Conservation (phyloP, 192 early-diverging fungal species). For the Coemansia sp. region DNA sequence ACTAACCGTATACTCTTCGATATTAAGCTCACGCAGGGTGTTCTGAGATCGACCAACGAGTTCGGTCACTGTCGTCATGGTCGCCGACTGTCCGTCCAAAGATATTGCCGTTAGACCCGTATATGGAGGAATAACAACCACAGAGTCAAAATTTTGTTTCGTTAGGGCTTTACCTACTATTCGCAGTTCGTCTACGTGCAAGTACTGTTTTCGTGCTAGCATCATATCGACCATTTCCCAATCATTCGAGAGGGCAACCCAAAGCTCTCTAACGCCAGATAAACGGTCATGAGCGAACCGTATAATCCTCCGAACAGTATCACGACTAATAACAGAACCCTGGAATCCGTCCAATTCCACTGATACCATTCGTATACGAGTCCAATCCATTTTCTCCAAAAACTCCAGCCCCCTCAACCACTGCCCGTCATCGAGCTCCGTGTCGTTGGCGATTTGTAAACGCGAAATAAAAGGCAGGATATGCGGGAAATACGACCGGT, state of each 20-base stretch:
- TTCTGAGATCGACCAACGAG: conserved; percentile 9
- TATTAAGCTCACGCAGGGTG: conserved; percentile 29
- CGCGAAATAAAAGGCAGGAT: conserved; percentile 27
- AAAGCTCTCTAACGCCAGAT: conserved; percentile 12
- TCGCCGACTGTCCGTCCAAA: conserved; percentile 15
- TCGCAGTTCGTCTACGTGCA: conserved; percentile 14
- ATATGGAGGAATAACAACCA: conserved; percentile 1
- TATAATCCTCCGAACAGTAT: background rate
- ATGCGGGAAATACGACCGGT: background rate
- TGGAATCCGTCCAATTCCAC: conserved; percentile 21
- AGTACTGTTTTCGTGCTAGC: background rate
- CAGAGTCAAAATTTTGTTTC: no score
- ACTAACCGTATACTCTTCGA: conserved; percentile 12
- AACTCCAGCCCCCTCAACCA: conserved; percentile 9
- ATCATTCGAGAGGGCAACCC: conserved; percentile 26
- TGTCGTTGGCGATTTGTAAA: conserved; percentile 26
- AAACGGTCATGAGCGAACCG: conserved; percentile 16
- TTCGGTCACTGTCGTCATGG: conserved; percentile 4
- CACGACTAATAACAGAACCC: background rate
- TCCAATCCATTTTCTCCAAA: conserved; percentile 18
- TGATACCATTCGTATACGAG: conserved; percentile 30
- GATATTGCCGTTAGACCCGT: conserved; percentile 17
- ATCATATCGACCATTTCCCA: background rate
- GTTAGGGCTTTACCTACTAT: conserved; percentile 21
- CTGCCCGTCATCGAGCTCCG: conserved; percentile 13